Evolutionary conservation across 805 yeast genomes (phyloP).

Genomic region (Candida loeiensis): DNA sequence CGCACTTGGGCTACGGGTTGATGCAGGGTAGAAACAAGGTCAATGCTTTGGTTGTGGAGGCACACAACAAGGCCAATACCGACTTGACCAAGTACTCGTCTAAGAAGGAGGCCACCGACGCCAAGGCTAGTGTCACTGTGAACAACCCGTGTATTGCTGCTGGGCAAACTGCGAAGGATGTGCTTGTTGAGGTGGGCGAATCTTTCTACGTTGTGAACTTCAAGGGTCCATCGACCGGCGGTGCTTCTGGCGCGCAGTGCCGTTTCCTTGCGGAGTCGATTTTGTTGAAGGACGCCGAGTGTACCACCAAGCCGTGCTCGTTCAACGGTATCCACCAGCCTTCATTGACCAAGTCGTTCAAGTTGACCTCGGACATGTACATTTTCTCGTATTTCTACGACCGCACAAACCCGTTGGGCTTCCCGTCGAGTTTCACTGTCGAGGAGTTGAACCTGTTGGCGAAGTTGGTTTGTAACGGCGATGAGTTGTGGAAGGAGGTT

Average conservation of each 20-base stretch:
- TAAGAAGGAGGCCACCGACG: slow-evolving; percentile 34
- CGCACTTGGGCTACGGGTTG: slow-evolving; percentile 94
- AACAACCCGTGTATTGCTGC: slow-evolving; percentile 89
- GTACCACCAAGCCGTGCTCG: slow-evolving; percentile 80
- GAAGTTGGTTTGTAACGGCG: slow-evolving; percentile 81
- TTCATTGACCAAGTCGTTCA: slow-evolving; percentile 74
- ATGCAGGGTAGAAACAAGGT: slow-evolving; percentile 90
- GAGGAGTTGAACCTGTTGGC: slow-evolving; percentile 82
- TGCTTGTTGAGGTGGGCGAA: slow-evolving; percentile 53
- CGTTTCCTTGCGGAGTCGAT: slow-evolving; percentile 77
- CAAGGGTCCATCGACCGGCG: slow-evolving; percentile 49
- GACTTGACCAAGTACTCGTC: slow-evolving; percentile 23
- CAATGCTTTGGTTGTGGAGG: slow-evolving; percentile 59
- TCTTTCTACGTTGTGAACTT: slow-evolving; percentile 53
- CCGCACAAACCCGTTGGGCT: slow-evolving; percentile 88
- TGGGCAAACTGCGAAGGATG: slow-evolving; percentile 55
- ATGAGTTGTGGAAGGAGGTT: slow-evolving; percentile 68
- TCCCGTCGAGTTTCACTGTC: slow-evolving; percentile 86
- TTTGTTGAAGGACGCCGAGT: slow-evolving; percentile 77
- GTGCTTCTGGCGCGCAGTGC: slow-evolving; percentile 78
- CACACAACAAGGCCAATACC: slow-evolving; percentile 34
- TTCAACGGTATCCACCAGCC: slow-evolving; percentile 99
- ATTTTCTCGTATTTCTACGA: slow-evolving; percentile 95
- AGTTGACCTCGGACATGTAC: slow-evolving; percentile 69
- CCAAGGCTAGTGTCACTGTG: slow-evolving; percentile 44